Evolutionary conservation across 2,329 filamentous ascomycete species (phyloP).

Genomic region (Trichoderma hamatum): DNA sequence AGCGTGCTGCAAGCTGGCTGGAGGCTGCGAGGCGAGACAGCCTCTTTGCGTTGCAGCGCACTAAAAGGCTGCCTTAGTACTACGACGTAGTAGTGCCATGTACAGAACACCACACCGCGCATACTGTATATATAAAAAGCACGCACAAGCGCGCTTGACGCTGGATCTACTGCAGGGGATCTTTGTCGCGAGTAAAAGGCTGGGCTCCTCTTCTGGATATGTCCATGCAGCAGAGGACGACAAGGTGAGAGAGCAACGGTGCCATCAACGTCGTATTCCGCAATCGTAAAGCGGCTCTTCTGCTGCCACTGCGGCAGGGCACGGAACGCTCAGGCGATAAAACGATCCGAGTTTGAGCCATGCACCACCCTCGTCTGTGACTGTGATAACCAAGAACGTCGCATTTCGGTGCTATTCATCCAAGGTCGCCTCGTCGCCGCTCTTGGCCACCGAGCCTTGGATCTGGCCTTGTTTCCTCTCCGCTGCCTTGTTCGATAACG

Average conservation of each 20-base stretch:
- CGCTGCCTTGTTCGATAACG: neutral
- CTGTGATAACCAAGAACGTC: neutral
- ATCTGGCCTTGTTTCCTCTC: neutral
- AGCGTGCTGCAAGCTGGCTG: neutral
- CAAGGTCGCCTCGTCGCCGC: neutral
- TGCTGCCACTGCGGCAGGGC: neutral
- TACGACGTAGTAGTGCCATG: neutral
- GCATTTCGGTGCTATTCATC: neutral
- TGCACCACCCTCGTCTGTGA: neutral
- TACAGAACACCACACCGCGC: neutral
- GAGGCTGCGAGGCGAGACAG: too few species aligned
- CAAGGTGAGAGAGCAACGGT: neutral
- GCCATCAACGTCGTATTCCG: neutral
- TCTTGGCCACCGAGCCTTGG: conserved; percentile 12
- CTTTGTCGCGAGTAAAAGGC: conserved; percentile 15
- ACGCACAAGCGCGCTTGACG: conserved; percentile 20
- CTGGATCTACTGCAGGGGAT: conserved; percentile 26
- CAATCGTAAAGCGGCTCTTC: neutral
- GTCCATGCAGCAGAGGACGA: neutral
- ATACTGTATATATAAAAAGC: neutral
- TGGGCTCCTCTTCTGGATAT: neutral
- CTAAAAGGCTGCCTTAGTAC: neutral
- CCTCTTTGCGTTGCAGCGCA: neutral
- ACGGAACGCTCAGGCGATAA: neutral
- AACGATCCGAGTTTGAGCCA: conserved; percentile 12